Evolutionary conservation across 208 protist species (phyloP).

Genomic region (Crithidia mellificae): DNA sequence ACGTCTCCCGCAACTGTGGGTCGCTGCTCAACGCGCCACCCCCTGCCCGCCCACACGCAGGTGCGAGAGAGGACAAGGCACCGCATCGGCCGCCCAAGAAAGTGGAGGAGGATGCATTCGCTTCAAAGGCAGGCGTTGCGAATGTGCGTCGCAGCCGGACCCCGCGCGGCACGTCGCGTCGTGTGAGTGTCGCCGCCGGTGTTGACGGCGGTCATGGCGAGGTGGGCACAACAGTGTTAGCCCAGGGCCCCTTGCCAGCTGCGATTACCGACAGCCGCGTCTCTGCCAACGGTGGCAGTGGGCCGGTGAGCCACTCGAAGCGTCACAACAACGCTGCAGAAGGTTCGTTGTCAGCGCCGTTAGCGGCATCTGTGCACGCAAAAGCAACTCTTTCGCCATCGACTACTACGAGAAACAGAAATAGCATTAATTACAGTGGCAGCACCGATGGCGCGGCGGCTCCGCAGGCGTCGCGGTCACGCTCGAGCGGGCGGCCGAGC

Average conservation of each 20-base stretch:
- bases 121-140: background rate
- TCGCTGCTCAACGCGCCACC: background rate
- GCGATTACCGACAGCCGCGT: conserved; percentile 1
- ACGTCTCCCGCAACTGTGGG: background rate
- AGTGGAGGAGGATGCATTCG: background rate
- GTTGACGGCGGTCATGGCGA: background rate
- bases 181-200: background rate
- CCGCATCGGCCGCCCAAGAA: background rate
- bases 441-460: background rate
- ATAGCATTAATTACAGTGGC: no score
- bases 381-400: background rate
- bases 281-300: background rate
- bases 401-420: no score
- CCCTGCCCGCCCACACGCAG: background rate
- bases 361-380: background rate
- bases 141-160: conserved; percentile 1
- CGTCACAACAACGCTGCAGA: background rate
- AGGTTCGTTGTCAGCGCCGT: background rate
- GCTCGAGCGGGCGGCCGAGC: background rate
- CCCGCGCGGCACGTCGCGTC: background rate
- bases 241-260: background rate
- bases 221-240: background rate
- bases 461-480: conserved; percentile 1
- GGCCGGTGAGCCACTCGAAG: background rate
- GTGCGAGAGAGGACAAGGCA: background rate